Evolutionary conservation across 768 basidiomycete genomes (phyloP).

Genomic region (Lactarius trivialis): DNA sequence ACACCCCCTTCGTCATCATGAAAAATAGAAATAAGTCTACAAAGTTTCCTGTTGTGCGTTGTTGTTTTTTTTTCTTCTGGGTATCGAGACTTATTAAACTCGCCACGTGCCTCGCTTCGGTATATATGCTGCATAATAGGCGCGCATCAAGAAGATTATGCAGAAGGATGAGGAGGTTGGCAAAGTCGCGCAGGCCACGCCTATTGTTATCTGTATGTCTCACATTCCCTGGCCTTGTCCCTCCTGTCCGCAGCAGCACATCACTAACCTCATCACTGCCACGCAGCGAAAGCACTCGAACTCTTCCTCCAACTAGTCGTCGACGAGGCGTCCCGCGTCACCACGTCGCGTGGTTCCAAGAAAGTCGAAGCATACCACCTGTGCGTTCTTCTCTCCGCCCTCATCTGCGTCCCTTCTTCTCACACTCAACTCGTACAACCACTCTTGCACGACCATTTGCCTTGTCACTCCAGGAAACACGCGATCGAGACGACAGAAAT

Average conservation of each 20-base stretch:
- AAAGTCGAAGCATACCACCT: constrained; percentile 91
- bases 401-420: not conserved
- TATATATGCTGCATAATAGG: constrained; percentile 47
- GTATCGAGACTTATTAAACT: not conserved
- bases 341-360: constrained; percentile 69
- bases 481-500: constrained; percentile 81
- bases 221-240: not conserved
- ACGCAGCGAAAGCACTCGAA: constrained; percentile 86
- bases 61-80: not conserved
- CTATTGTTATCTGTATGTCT: constrained; percentile 81
- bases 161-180: constrained; percentile 99
- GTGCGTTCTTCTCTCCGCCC: constrained; percentile 42
- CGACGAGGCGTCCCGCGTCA: constrained; percentile 76
- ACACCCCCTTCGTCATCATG: constrained; percentile 36
- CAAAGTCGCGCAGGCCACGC: constrained; percentile 94
- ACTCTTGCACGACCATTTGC: not conserved
- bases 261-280: not conserved
- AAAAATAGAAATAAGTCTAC: constrained; percentile 90
- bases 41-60: constrained; percentile 84
- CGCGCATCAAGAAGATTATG: constrained; percentile 99
- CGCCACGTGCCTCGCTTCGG: not conserved
- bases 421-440: not conserved
- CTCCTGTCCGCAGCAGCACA: not conserved
- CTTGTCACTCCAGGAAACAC: constrained; percentile 69
- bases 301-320: constrained; percentile 83